These are phyloP conservation scores for Linderniella brevidens DNA, from an alignment of 257 asterid species.

Conservation along the genomic window DNA sequence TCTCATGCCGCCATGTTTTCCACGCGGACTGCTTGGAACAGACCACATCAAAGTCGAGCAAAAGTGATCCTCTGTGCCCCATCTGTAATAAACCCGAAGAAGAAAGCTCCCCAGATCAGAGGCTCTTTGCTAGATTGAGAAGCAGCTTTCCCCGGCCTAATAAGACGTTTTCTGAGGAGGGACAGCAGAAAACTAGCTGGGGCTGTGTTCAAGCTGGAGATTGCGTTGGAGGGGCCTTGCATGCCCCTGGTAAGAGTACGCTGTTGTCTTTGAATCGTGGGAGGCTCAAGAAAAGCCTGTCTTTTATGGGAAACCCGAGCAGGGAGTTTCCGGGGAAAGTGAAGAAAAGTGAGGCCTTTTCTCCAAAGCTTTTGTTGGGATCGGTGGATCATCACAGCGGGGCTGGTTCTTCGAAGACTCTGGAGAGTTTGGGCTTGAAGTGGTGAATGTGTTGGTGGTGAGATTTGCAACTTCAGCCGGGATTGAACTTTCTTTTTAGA, in stretches of 20 bases:
- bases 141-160: constrained; percentile 42
- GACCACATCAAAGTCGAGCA: constrained; percentile 67
- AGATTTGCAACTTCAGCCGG: not conserved
- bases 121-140: constrained; percentile 39
- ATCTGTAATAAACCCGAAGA: constrained; percentile 51
- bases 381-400: constrained; percentile 36
- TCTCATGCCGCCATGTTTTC: constrained; percentile 78
- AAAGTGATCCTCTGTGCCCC: constrained; percentile 87
- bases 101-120: constrained; percentile 43
- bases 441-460: constrained; percentile 15
- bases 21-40: constrained; percentile 96
- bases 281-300: constrained; percentile 40
- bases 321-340: constrained; percentile 57
- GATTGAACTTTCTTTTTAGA: too few relatives aligned
- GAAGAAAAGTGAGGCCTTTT: constrained; percentile 41
- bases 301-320: constrained; percentile 32
- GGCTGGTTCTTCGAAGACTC: constrained; percentile 39
- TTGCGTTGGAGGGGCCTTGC: too few relatives aligned
- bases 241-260: too few relatives aligned
- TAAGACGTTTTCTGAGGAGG: constrained; percentile 52
- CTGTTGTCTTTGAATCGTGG: too few relatives aligned
- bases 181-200: constrained; percentile 9
- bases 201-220: too few relatives aligned
- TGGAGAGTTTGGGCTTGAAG: constrained; percentile 20
- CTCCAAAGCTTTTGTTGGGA: constrained; percentile 40